Conservation (phyloP, 2,329 filamentous ascomycete species). For the Colletotrichum phormii region DNA sequence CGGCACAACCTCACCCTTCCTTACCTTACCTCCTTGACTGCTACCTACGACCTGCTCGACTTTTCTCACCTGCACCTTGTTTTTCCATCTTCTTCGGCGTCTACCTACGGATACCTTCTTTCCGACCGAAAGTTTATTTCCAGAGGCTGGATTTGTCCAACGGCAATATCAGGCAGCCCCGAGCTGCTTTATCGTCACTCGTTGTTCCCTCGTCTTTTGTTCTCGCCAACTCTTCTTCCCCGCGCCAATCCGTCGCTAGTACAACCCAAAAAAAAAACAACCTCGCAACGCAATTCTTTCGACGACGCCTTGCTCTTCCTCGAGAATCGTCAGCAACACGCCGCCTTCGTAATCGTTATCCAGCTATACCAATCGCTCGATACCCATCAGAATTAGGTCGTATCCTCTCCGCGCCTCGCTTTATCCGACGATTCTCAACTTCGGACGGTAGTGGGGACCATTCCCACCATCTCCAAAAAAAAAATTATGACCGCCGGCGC, state of each 20-base stretch:
- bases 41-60: neutral
- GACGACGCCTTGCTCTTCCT: neutral
- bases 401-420: neutral
- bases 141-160: neutral
- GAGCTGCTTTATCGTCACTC: slow-evolving; percentile 1
- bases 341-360: neutral
- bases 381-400: slow-evolving; percentile 1
- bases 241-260: neutral
- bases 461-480: slow-evolving; percentile 4
- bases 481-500: slow-evolving; percentile 28
- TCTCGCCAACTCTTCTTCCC: neutral
- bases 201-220: neutral
- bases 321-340: neutral
- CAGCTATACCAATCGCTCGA: neutral
- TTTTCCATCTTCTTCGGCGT: neutral
- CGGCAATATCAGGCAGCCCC: neutral
- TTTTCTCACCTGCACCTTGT: neutral
- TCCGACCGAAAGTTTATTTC: neutral
- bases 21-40: neutral
- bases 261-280: neutral
- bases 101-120: neutral
- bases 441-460: slow-evolving; percentile 16
- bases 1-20: neutral
- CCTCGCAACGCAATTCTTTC: neutral
- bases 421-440: neutral